phyloP scores from a whole-genome alignment of 2,329 filamentous ascomycete genomes.

The Arthrobotrys sinensis region DNA sequence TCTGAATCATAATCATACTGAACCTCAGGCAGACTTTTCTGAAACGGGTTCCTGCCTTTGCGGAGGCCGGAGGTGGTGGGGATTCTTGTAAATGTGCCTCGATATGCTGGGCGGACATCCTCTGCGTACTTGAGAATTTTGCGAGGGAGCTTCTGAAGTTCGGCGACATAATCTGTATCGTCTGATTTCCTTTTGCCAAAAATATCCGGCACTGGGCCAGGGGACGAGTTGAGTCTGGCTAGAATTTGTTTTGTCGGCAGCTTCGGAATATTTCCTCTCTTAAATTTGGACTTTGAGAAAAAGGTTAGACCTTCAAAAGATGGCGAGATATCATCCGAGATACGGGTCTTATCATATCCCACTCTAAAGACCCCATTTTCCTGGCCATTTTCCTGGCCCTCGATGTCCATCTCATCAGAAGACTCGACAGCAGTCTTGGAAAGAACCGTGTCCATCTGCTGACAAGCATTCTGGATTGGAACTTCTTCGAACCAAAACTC shows the following conservation, averaged over 20 bases:
- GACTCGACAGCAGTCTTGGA: conserved; percentile 6
- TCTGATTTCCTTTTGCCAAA: conserved; percentile 55
- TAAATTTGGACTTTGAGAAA: conserved; percentile 57
- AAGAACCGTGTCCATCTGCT: conserved; percentile 35
- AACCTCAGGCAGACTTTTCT: conserved; percentile 73
- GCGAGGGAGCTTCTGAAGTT: conserved; percentile 74
- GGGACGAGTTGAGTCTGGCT: conserved; percentile 68
- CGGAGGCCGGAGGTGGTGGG: conserved; percentile 69
- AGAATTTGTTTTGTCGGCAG: conserved; percentile 76
- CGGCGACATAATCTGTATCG: conserved; percentile 65
- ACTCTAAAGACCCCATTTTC: background rate
- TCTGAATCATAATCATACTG: conserved; percentile 90
- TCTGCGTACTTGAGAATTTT: conserved; percentile 77
- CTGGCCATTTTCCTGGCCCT: background rate
- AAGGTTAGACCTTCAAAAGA: conserved; percentile 67
- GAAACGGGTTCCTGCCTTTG: conserved; percentile 72
- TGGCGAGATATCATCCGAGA: conserved; percentile 64
- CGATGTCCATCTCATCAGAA: conserved; percentile 52
- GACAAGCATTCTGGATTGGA: conserved; percentile 65
- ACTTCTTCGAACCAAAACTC: conserved; percentile 73
- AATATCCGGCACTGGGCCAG: conserved; percentile 52
- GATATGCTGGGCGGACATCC: conserved; percentile 79
- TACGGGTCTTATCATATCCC: background rate
- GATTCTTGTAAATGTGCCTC: conserved; percentile 78
- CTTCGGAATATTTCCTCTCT: conserved; percentile 52